These are phyloP conservation scores for Talaromyces wortmannii DNA, from an alignment of 495 filamentous ascomycete species.

Conservation along the genomic window DNA sequence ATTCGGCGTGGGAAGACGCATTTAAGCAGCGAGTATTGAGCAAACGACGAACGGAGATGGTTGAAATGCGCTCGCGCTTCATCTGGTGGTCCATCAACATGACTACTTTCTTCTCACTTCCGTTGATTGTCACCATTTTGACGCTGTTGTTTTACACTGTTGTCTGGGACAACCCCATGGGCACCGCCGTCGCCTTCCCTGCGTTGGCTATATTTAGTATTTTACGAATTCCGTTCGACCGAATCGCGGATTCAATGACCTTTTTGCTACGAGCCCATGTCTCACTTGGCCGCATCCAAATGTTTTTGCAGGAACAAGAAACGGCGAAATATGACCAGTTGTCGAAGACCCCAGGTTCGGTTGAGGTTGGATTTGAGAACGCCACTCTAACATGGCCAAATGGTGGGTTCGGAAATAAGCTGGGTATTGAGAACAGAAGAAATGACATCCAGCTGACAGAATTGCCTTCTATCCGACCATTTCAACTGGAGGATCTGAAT, in stretches of 20 bases:
- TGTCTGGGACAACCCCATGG: not conserved
- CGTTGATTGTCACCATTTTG: not conserved
- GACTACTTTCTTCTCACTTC: not conserved
- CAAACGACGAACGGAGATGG: constrained; percentile 61
- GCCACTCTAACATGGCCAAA: not conserved
- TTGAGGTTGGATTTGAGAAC: not conserved
- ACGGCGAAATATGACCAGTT: not conserved
- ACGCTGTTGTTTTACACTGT: not conserved
- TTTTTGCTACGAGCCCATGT: not conserved
- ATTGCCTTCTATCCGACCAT: not conserved
- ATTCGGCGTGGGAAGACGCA: constrained; percentile 68
- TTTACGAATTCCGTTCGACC: not conserved
- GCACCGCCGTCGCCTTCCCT: not conserved
- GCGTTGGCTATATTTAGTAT: not conserved
- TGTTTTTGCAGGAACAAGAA: not conserved
- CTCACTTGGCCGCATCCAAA: not conserved
- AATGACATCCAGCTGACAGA: not conserved
- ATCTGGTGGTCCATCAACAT: not conserved
- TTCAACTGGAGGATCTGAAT: constrained; percentile 13
- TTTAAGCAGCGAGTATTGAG: constrained; percentile 69
- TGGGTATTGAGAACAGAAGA: not conserved
- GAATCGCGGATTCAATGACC: not conserved
- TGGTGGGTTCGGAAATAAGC: no score
- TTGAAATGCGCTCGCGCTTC: not conserved
- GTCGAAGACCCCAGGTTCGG: not conserved